Evolutionary conservation across 2,329 filamentous ascomycete genomes (phyloP).

Genomic region (Xylaria sp.): DNA sequence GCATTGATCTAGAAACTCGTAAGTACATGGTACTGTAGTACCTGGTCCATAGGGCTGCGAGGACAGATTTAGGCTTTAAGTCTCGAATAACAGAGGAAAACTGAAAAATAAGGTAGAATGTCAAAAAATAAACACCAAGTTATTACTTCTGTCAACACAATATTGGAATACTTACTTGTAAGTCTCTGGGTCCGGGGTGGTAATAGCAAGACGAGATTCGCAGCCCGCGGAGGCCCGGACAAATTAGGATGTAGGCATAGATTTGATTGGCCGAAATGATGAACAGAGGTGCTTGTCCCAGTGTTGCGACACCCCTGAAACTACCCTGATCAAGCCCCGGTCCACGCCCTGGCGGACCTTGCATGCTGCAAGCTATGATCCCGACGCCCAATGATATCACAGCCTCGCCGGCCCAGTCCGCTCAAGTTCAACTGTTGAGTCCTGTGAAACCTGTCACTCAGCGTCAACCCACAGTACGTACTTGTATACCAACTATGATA

Average conservation of each 20-base stretch:
- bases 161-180: background rate
- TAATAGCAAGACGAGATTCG: slow-evolving; percentile 1
- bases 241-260: background rate
- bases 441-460: slow-evolving; percentile 36
- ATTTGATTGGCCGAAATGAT: slow-evolving; percentile 15
- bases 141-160: background rate
- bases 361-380: slow-evolving; percentile 20
- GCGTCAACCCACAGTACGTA: slow-evolving; percentile 7
- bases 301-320: background rate
- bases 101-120: background rate
- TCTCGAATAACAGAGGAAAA: background rate
- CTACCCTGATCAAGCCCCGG: background rate
- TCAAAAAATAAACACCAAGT: background rate
- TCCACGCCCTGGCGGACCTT: slow-evolving; percentile 28
- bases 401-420: slow-evolving; percentile 16
- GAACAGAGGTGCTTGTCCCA: too few relatives aligned
- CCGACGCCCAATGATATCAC: slow-evolving; percentile 40
- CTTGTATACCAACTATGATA: background rate
- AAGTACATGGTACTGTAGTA: background rate
- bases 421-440: slow-evolving; percentile 47
- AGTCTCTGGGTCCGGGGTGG: background rate
- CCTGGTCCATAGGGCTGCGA: background rate
- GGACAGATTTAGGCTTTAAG: background rate
- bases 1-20: slow-evolving; percentile 1
- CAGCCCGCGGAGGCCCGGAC: slow-evolving; percentile 21